phyloP scores from a whole-genome alignment of 2,329 filamentous ascomycete species.

The Fusarium staphyleae region DNA sequence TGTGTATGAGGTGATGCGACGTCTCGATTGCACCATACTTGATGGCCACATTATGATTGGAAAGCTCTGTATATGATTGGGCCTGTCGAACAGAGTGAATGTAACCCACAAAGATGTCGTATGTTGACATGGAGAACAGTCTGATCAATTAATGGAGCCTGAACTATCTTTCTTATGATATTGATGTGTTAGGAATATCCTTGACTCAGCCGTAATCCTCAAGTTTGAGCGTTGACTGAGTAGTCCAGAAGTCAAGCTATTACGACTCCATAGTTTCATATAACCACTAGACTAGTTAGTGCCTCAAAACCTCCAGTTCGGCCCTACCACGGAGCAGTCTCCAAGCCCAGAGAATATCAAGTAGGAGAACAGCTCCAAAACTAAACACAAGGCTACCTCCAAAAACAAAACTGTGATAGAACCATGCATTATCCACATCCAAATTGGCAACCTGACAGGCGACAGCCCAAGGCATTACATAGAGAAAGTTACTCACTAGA shows the following conservation, averaged over 20 bases:
- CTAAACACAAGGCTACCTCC: constrained; percentile 73
- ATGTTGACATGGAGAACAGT: too few species aligned
- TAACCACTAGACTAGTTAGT: background rate
- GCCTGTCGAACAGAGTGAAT: too few species aligned
- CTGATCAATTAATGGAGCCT: too few species aligned
- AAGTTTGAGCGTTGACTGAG: too few species aligned
- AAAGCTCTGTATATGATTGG: too few species aligned
- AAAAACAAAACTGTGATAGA: constrained; percentile 71
- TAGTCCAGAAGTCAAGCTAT: too few species aligned
- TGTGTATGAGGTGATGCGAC: constrained; percentile 17
- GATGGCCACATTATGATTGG: too few species aligned
- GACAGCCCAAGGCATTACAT: constrained; percentile 75
- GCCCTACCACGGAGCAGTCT: constrained; percentile 54
- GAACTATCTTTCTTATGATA: too few species aligned
- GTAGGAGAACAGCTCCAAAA: constrained; percentile 62
- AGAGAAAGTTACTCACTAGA: constrained; percentile 70
- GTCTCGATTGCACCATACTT: constrained; percentile 16
- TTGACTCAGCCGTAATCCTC: too few species aligned
- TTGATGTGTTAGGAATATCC: too few species aligned
- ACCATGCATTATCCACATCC: constrained; percentile 66
- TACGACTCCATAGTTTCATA: background rate
- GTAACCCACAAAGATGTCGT: too few species aligned
- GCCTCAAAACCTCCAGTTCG: constrained; percentile 47
- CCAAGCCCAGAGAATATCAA: constrained; percentile 61
- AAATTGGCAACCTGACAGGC: constrained; percentile 60